Conservation (phyloP, 495 filamentous ascomycete species). For the Geoglossum glabrum region DNA sequence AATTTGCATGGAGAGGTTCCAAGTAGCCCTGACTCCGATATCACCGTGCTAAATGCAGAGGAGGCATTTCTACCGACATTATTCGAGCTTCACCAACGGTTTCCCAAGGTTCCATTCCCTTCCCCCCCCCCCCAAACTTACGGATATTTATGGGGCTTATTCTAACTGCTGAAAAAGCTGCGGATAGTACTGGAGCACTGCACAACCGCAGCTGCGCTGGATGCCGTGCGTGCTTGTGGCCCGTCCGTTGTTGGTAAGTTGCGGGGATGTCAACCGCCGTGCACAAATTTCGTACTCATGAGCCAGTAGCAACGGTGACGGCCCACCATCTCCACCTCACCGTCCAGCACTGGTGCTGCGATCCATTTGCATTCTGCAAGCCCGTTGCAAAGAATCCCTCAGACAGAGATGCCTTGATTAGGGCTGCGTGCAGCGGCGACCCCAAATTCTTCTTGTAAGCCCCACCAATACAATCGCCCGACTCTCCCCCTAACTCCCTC, state of each 20-base stretch:
- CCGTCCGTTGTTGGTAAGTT: too few relatives aligned
- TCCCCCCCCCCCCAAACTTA: too few relatives aligned
- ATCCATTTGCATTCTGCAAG: constrained; percentile 77
- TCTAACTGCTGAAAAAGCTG: too few relatives aligned
- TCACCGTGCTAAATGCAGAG: constrained; percentile 66
- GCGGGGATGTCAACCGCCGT: too few relatives aligned
- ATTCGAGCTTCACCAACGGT: constrained; percentile 44
- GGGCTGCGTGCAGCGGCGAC: constrained; percentile 42
- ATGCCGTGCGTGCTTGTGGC: constrained; percentile 54
- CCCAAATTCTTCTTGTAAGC: constrained; percentile 79
- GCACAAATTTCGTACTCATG: too few relatives aligned
- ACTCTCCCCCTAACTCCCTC: too few relatives aligned
- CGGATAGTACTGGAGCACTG: constrained; percentile 64
- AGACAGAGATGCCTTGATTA: constrained; percentile 57
- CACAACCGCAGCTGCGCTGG: constrained; percentile 63
- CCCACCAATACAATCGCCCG: too few relatives aligned
- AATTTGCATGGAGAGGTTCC: constrained; percentile 44
- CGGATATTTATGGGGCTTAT: too few relatives aligned
- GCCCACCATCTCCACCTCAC: constrained; percentile 69
- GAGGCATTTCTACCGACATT: constrained; percentile 62
- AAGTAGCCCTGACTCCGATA: constrained; percentile 17
- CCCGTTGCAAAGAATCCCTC: constrained; percentile 53
- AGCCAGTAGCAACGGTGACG: constrained; percentile 47
- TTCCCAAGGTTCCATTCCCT: too few relatives aligned
- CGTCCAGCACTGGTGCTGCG: constrained; percentile 52